Evolutionary conservation across 2,329 filamentous ascomycete genomes (phyloP).

Genomic region (Anthostomella pinea): DNA sequence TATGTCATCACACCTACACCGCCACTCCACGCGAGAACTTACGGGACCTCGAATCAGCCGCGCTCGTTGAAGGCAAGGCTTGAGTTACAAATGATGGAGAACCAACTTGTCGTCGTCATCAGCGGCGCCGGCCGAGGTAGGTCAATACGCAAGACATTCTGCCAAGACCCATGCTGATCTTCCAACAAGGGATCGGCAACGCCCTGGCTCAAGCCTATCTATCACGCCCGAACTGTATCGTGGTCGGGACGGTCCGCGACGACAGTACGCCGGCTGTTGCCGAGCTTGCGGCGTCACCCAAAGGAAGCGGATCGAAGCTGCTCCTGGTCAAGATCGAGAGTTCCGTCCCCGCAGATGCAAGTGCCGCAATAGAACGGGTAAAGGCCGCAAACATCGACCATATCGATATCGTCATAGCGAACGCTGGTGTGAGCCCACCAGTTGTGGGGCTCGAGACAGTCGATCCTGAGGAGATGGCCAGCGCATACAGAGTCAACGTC

Average conservation of each 20-base stretch:
- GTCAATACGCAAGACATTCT: no score
- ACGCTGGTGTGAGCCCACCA: slow-evolving; percentile 29
- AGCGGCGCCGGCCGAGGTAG: no score
- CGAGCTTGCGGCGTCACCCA: slow-evolving; percentile 21
- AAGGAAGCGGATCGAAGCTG: slow-evolving; percentile 21
- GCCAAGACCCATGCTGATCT: no score
- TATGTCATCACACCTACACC: no score
- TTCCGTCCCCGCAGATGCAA: slow-evolving; percentile 21
- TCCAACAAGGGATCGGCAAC: slow-evolving; percentile 36
- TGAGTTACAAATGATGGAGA: no score
- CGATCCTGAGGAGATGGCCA: slow-evolving; percentile 23
- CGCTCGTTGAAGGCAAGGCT: no score
- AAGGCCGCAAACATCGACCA: slow-evolving; percentile 23
- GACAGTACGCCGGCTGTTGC: slow-evolving; percentile 18
- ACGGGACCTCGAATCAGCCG: no score
- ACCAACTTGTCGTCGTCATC: no score
- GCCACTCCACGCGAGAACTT: no score
- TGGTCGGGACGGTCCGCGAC: slow-evolving; percentile 38
- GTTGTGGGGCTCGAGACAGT: slow-evolving; percentile 28
- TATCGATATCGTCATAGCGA: slow-evolving; percentile 35
- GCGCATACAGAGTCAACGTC: slow-evolving; percentile 27
- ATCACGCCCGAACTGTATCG: slow-evolving; percentile 31
- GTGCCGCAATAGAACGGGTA: slow-evolving; percentile 25
- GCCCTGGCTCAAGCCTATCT: slow-evolving; percentile 31
- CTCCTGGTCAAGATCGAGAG: slow-evolving; percentile 32